Base-by-base conservation (phyloP, 305 asterid species). In the Nicotiana rustica region DNA sequence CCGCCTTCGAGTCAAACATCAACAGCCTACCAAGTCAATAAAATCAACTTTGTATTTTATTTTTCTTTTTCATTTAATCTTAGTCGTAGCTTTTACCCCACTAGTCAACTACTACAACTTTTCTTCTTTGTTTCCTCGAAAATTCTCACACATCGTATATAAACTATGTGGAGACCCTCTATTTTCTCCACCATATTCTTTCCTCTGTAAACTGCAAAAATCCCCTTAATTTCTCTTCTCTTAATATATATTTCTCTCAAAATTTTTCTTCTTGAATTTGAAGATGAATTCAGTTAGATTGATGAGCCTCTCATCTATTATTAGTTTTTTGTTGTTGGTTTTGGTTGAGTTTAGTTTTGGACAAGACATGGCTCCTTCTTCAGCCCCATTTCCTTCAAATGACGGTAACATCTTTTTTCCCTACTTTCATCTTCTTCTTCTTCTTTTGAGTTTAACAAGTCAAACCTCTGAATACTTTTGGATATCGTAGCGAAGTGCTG, bases 381-480 rank as follows among this genome's bases (percentile, higher is more conserved):
- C 91, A 69, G 85, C 94, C 1, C 92, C 92, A 15, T 17, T 29
- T 66, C 91, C 92, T 41, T 86, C 91, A 5, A 92, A 77, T 82
- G 92, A 92, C 55, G 87, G 97, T 91, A 59, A 83, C 25, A 38
- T n/a, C 10, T 38, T 1, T 78, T 35, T 31, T 36, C 41, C 41
- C 41, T 36, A 5, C 41, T 36, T 36, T 36, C 8, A 36, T 35
- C 6, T 0, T 36, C 1, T 38, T 38, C 9, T 38, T 38, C 2
- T 38, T 38, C 9, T 38, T 38, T 38, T 38, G 44, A 38, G 9
- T 38, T 38, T 38, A 38, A 38, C 9, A 1, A 2, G 31, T 29
- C 31, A 29, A 29, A 29, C 31, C 31, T 29, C 31, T 29, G 31
- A 29, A 2, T 29, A 29, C 0, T 29, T 29, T 29, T 29, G 2